Conservation (phyloP, 345 rosid genomes). For the Aquilaria yunnanensis region DNA sequence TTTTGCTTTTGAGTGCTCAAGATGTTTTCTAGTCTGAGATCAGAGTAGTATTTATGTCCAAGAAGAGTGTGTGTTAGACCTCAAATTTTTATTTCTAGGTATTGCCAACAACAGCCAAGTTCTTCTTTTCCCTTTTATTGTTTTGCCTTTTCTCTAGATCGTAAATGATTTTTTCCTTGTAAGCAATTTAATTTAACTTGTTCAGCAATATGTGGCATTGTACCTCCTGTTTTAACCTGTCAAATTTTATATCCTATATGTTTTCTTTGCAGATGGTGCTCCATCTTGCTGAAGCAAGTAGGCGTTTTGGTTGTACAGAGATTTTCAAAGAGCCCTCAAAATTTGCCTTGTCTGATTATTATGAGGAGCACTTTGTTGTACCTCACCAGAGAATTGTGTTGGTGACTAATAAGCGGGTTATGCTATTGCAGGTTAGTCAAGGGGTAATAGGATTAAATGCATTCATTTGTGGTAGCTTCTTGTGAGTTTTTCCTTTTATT, state of each 20-base stretch:
- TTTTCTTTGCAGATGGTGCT: constrained; percentile 72
- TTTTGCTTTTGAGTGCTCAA: background rate
- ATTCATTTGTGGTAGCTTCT: background rate
- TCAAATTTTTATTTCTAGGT: too few species aligned
- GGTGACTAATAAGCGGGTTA: constrained; percentile 75
- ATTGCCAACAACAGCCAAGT: background rate
- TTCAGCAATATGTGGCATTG: too few species aligned
- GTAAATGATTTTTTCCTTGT: too few species aligned
- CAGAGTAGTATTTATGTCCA: too few species aligned
- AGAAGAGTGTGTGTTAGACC: background rate
- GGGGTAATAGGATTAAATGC: constrained; percentile 10
- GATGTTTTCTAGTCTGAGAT: background rate
- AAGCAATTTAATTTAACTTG: too few species aligned
- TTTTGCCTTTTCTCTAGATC: background rate
- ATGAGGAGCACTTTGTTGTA: constrained; percentile 76
- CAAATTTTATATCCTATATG: constrained; percentile 1
- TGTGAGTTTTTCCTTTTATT: background rate
- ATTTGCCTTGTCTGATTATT: constrained; percentile 82
- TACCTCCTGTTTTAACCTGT: too few species aligned
- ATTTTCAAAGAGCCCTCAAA: constrained; percentile 95
- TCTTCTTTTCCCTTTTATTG: background rate
- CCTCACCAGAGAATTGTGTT: constrained; percentile 73
- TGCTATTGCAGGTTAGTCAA: constrained; percentile 74
- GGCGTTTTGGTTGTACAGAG: constrained; percentile 83
- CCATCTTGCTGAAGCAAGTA: constrained; percentile 87